These are phyloP conservation scores for Pestalotiopsis sp. DNA, from an alignment of 2,329 filamentous ascomycete species.

Conservation along the genomic window DNA sequence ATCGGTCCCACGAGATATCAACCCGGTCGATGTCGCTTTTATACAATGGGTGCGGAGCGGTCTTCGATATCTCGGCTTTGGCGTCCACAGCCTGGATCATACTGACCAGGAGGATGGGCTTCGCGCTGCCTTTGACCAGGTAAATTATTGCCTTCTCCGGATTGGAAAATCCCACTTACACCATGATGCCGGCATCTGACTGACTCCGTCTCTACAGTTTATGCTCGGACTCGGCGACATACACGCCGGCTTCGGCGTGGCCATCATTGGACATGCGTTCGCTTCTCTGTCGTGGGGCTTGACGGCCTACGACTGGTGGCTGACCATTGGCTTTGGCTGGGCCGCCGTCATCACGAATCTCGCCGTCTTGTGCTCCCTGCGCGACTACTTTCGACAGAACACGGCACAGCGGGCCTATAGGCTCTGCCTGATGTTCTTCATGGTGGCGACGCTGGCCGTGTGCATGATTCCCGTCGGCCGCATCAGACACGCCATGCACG, in stretches of 20 bases:
- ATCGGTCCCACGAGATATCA: conserved; percentile 7
- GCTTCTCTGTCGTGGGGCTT: conserved; percentile 20
- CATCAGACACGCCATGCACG: conserved; percentile 21
- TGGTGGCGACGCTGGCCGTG: conserved; percentile 21
- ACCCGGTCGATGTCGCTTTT: conserved; percentile 7
- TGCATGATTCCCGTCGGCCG: conserved; percentile 27
- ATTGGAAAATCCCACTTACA: background rate
- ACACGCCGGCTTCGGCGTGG: conserved; percentile 26
- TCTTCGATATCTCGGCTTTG: background rate
- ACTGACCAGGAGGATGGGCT: background rate
- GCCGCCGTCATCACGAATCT: conserved; percentile 28
- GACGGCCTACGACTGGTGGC: conserved; percentile 29
- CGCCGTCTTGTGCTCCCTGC: conserved; percentile 22
- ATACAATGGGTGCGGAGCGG: conserved; percentile 13
- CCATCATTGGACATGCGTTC: conserved; percentile 25
- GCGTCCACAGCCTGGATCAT: conserved; percentile 2
- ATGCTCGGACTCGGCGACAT: conserved; percentile 24
- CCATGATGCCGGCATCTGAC: background rate
- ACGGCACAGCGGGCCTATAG: conserved; percentile 24
- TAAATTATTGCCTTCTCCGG: conserved; percentile 7
- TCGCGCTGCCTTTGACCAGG: conserved; percentile 22
- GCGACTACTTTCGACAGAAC: conserved; percentile 21
- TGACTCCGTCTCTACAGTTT: conserved; percentile 18
- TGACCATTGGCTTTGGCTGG: conserved; percentile 26
- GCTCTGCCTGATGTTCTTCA: conserved; percentile 20